Percentiles rank a stretch among this genome's conserved stretches.
Evolutionary conservation across 805 yeast species (phyloP).

Genomic region (Wickerhamomyces chambardii): DNA sequence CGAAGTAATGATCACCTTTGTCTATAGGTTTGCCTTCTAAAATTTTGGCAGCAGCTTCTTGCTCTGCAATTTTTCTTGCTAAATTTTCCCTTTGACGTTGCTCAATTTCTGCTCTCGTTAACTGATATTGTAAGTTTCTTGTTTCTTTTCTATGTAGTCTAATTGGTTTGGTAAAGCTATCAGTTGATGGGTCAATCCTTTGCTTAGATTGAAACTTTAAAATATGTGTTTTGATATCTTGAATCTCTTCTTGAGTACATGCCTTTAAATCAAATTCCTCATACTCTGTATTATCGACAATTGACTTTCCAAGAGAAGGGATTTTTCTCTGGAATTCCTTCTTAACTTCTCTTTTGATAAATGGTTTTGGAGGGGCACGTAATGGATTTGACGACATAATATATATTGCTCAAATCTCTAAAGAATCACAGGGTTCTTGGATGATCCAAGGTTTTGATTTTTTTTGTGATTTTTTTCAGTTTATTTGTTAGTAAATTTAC

Average conservation of each 20-base stretch:
- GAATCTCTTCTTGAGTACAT: slow-evolving; percentile 62
- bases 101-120: slow-evolving; percentile 70
- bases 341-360: slow-evolving; percentile 5
- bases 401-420: too few species aligned
- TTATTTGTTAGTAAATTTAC: too few species aligned
- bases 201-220: slow-evolving; percentile 70
- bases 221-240: slow-evolving; percentile 69
- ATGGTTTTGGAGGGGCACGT: slow-evolving; percentile 11
- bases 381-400: slow-evolving; percentile 10
- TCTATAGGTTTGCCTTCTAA: slow-evolving; percentile 5
- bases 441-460: too few species aligned
- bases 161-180: slow-evolving; percentile 68
- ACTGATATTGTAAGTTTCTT: slow-evolving; percentile 77
- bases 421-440: too few species aligned
- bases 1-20: slow-evolving; percentile 7
- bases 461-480: too few species aligned
- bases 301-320: slow-evolving; percentile 7
- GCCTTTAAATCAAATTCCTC: slow-evolving; percentile 47
- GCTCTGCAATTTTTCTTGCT: slow-evolving; percentile 21
- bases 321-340: slow-evolving; percentile 3
- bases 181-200: slow-evolving; percentile 59
- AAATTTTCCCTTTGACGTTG: slow-evolving; percentile 42
- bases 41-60: slow-evolving; percentile 8
- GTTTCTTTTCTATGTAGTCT: slow-evolving; percentile 93
- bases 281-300: slow-evolving; percentile 19